Evolutionary conservation across 352 stramenopile species (phyloP).

Genomic region (Phytopythium delawarense): DNA sequence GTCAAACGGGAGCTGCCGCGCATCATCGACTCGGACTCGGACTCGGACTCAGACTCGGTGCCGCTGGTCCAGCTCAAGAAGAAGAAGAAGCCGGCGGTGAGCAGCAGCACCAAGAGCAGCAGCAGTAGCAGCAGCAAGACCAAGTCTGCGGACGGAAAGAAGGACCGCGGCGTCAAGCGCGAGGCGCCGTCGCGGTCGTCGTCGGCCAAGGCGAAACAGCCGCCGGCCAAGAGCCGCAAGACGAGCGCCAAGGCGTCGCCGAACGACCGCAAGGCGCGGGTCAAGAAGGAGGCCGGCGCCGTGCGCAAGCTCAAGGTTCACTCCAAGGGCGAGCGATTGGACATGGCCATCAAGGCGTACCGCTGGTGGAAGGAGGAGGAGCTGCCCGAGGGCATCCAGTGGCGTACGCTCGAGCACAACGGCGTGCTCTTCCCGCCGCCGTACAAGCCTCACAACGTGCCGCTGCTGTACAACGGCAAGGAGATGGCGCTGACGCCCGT

Average conservation of each 20-base stretch:
- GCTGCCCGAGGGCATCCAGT: conserved; percentile 94
- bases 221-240: conserved; percentile 40
- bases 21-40: conserved; percentile 43
- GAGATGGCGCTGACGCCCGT: conserved; percentile 91
- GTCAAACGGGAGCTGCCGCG: conserved; percentile 29
- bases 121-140: conserved; percentile 11
- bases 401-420: conserved; percentile 99
- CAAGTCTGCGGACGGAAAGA: conserved; percentile 38
- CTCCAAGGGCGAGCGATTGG: conserved; percentile 91
- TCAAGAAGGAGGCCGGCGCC: conserved; percentile 45
- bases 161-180: conserved; percentile 55
- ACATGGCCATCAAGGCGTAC: conserved; percentile 98
- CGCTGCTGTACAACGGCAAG: conserved; percentile 93
- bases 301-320: conserved; percentile 92
- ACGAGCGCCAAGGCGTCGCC: conserved; percentile 35
- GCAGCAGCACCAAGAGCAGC: conserved; percentile 9
- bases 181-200: conserved; percentile 31
- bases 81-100: conserved; percentile 11
- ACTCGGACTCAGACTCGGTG: conserved; percentile 59
- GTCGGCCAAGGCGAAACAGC: conserved; percentile 4
- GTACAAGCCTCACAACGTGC: conserved; percentile 95
- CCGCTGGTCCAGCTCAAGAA: conserved; percentile 86
- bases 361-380: conserved; percentile 99
- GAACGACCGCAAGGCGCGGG: conserved; percentile 25
- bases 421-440: conserved; percentile 96